Percentiles rank a stretch among this genome's conserved stretches.
These are phyloP conservation scores for Nakataea oryzae DNA, from an alignment of 2,329 filamentous ascomycete species.

Conservation along the genomic window DNA sequence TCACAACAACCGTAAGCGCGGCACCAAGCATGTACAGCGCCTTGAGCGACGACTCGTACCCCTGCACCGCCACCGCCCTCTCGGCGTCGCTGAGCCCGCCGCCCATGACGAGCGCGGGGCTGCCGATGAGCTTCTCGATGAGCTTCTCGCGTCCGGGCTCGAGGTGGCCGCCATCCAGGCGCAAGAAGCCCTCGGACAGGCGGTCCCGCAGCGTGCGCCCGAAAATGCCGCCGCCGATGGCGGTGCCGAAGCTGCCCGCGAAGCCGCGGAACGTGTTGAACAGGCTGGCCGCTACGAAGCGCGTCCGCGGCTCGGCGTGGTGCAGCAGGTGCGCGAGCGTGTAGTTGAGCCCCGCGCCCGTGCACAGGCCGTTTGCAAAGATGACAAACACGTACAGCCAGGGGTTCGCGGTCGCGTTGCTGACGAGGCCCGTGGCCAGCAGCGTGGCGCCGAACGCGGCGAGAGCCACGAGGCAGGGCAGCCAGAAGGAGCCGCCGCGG, in stretches of 20 bases:
- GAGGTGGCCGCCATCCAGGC: constrained; percentile 27
- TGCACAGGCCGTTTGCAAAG: constrained; percentile 61
- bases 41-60: constrained; percentile 34
- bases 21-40: constrained; percentile 38
- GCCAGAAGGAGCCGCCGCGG: constrained; percentile 62
- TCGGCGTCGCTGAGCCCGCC: constrained; percentile 29
- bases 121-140: constrained; percentile 36
- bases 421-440: constrained; percentile 37
- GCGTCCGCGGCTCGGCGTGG: constrained; percentile 46
- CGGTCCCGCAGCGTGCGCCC: constrained; percentile 45
- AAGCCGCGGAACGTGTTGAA: constrained; percentile 74
- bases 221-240: constrained; percentile 71
- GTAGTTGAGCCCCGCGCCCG: constrained; percentile 69
- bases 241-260: constrained; percentile 69
- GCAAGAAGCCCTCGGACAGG: constrained; percentile 46
- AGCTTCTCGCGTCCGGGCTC: constrained; percentile 24
- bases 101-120: constrained; percentile 37
- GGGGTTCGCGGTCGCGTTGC: constrained; percentile 33
- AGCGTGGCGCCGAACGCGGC: constrained; percentile 40
- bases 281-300: constrained; percentile 68
- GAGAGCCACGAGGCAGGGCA: constrained; percentile 49
- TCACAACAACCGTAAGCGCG: constrained; percentile 28
- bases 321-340: constrained; percentile 72
- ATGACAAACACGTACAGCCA: constrained; percentile 47
- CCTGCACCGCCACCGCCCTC: constrained; percentile 31